Evolutionary conservation across 768 basidiomycete species (phyloP).

Genomic region (Pleurotus salmoneostramineus): DNA sequence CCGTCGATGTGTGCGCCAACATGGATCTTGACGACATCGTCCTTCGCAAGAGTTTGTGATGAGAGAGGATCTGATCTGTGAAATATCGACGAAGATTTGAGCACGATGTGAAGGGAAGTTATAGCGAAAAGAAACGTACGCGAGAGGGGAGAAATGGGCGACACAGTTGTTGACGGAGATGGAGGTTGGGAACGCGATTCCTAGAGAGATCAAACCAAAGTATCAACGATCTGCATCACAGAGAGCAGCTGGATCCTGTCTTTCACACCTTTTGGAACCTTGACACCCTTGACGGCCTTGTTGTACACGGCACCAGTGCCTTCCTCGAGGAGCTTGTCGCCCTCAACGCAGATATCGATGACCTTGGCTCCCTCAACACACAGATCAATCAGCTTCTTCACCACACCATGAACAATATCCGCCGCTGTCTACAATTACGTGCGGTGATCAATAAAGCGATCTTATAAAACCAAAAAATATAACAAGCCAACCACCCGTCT

Average conservation of each 20-base stretch:
- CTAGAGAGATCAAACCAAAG: constrained; percentile 28
- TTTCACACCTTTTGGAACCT: constrained; percentile 76
- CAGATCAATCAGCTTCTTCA: constrained; percentile 79
- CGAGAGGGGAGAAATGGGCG: constrained; percentile 94
- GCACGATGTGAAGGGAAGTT: too few species aligned
- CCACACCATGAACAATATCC: constrained; percentile 81
- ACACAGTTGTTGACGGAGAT: constrained; percentile 95
- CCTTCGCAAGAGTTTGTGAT: constrained; percentile 65
- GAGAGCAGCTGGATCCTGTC: not conserved
- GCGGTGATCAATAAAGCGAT: constrained; percentile 2
- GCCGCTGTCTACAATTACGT: constrained; percentile 65
- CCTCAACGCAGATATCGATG: constrained; percentile 88
- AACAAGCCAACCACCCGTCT: too few species aligned
- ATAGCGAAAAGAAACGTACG: constrained; percentile 39
- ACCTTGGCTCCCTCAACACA: constrained; percentile 80
- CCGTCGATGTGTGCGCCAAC: constrained; percentile 98
- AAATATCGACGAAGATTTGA: not conserved
- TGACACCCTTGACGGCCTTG: constrained; percentile 85
- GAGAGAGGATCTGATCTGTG: constrained; percentile 72
- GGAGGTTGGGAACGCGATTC: constrained; percentile 91
- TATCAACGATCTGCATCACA: not conserved
- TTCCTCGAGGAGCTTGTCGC: constrained; percentile 89
- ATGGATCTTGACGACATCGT: constrained; percentile 94
- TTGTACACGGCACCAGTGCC: constrained; percentile 85
- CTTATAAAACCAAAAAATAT: constrained; percentile 1